Evolutionary conservation across 495 filamentous ascomycete species (phyloP).

Genomic region (Lophiostoma macrostomum): DNA sequence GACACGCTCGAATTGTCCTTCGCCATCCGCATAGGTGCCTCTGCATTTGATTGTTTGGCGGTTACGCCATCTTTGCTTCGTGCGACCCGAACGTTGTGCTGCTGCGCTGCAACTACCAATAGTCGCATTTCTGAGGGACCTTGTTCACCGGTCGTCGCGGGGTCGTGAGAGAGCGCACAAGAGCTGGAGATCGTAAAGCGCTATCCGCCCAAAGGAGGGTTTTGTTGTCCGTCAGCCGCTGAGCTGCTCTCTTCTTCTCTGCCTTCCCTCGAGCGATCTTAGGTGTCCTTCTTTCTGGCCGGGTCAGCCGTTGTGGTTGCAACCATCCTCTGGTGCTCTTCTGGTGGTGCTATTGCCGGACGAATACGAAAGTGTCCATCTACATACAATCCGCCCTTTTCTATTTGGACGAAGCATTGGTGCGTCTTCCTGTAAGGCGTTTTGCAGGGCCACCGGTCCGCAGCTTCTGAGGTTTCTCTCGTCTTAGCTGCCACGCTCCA

Average conservation of each 20-base stretch:
- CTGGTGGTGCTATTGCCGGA: neutral
- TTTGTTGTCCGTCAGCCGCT: no score
- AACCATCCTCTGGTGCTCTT: neutral
- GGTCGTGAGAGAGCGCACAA: slow-evolving; percentile 19
- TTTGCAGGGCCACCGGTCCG: slow-evolving; percentile 23
- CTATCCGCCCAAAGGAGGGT: no score
- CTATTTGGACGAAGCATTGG: neutral
- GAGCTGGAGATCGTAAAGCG: slow-evolving; percentile 7
- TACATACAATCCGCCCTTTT: neutral
- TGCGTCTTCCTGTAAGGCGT: slow-evolving; percentile 13
- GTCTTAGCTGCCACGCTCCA: slow-evolving; percentile 1
- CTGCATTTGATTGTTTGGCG: neutral
- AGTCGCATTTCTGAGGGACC: neutral
- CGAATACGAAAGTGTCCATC: slow-evolving; percentile 8
- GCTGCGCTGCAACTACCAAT: slow-evolving; percentile 17
- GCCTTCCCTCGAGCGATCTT: slow-evolving; percentile 20
- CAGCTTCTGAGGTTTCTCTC: slow-evolving; percentile 3
- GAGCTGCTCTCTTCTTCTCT: slow-evolving; percentile 20
- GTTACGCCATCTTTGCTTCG: slow-evolving; percentile 3
- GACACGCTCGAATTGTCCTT: no score
- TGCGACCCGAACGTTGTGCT: slow-evolving; percentile 16
- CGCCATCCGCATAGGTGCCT: neutral
- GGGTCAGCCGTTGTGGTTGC: slow-evolving; percentile 12
- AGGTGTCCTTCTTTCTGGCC: slow-evolving; percentile 13
- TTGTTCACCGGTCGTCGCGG: slow-evolving; percentile 27